Conservation (phyloP, 2,329 filamentous ascomycete genomes). For the Podosphaera xanthii region DNA sequence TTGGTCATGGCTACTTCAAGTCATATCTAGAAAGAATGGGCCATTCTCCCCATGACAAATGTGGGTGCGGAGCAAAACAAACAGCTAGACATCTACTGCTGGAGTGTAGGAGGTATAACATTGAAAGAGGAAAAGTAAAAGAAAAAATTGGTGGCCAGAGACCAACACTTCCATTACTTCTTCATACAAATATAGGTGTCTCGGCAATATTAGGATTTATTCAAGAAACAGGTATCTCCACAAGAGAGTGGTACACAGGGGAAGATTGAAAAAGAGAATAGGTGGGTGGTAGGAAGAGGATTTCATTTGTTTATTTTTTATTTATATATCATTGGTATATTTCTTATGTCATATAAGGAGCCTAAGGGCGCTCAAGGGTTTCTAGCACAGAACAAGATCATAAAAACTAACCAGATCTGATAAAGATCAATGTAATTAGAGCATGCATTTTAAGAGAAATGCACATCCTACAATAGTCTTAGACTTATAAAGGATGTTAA, state of each 20-base stretch:
- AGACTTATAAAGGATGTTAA: too few species aligned
- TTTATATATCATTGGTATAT: too few species aligned
- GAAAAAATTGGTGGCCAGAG: not conserved
- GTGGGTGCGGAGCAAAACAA: not conserved
- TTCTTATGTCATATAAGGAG: too few species aligned
- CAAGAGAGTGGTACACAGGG: not conserved
- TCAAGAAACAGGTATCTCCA: not conserved
- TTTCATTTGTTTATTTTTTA: not conserved
- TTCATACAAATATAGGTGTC: not conserved
- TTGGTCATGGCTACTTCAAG: not conserved
- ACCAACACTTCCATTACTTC: not conserved
- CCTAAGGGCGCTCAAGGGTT: too few species aligned
- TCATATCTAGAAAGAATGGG: not conserved
- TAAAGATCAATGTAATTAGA: too few species aligned
- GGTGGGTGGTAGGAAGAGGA: not conserved
- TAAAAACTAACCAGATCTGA: too few species aligned
- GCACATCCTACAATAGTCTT: too few species aligned
- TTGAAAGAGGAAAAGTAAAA: not conserved
- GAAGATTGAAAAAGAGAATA: not conserved
- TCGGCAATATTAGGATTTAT: not conserved
- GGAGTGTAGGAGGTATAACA: not conserved
- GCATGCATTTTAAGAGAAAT: too few species aligned
- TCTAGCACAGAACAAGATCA: too few species aligned
- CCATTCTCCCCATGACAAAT: not conserved
- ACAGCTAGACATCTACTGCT: not conserved